Percentiles rank a stretch among this genome's conserved stretches.
These are phyloP conservation scores for Schizothecium vesticola DNA, from an alignment of 495 filamentous ascomycete genomes.

Conservation along the genomic window DNA sequence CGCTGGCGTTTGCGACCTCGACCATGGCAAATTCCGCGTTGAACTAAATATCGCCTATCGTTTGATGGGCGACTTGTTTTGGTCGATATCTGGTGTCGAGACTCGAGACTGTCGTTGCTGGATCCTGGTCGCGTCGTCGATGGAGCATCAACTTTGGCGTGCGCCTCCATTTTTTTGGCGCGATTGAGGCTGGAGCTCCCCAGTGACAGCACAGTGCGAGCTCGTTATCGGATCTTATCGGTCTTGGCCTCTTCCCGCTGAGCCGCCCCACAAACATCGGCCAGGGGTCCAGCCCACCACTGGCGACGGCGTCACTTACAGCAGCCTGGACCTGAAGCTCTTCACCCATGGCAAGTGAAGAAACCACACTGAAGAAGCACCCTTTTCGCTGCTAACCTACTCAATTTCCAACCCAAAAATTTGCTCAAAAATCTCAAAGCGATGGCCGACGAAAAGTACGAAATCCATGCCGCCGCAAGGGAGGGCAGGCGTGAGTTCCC, in stretches of 20 bases:
- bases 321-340: not conserved
- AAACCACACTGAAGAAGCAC: not conserved
- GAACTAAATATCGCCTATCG: not conserved
- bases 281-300: conserved; percentile 2
- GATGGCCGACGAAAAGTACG: conserved; percentile 12
- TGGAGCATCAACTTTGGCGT: not conserved
- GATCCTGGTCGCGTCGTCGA: conserved; percentile 7
- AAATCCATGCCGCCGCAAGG: conserved; percentile 70
- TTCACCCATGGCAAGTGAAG: not conserved
- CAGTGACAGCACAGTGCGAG: conserved; percentile 2
- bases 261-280: not conserved
- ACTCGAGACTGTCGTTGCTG: not conserved
- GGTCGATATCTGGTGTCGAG: not conserved
- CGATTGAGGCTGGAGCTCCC: not conserved
- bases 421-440: not conserved
- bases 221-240: not conserved
- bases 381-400: not conserved
- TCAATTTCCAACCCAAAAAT: not conserved
- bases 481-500: conserved; percentile 70
- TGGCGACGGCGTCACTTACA: conserved; percentile 7
- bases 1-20: conserved; percentile 20
- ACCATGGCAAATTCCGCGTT: conserved; percentile 15
- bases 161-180: conserved; percentile 3
- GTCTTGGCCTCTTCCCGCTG: not conserved
- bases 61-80: not conserved